Base-by-base conservation (phyloP, 768 basidiomycete species). In the Lanmaoa rubissima region DNA sequence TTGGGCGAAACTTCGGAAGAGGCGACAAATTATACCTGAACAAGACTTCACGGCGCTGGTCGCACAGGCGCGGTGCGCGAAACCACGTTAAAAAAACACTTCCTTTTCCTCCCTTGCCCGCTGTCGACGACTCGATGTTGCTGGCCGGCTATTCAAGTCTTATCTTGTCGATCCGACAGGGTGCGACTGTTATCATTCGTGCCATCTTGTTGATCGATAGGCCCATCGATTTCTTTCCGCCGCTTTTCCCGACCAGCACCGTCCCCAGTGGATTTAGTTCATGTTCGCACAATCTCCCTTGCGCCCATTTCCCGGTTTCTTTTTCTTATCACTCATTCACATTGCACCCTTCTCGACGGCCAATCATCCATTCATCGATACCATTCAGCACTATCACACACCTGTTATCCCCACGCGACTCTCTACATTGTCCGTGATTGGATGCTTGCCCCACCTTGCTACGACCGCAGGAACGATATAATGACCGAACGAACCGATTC, bases 141-240 rank as follows among this genome's bases (percentile, higher is more conserved):
- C 69, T 68, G 74, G 73, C 71, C 68, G 69, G 71, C 63, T 66
- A 48, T 57, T 55, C 58, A 69, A 66, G 61, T 60, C 57, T 55
- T 60, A 62, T 59, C 59, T 55, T 52, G 59, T 65, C 66, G 62
- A 69, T 76, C 77, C 69, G 75, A 73, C 71, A 61, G 59, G 46
- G 65, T 59, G 54, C 58, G 63, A 61, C 68, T 64, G 57, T 59
- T 61, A 65, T 66, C 62, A 56, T 57, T 65, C 74, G 71, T 67
- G 63, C 52, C 48, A 61, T 73, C 74, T 78, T 71, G 78, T 77
- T 71, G 78, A 79, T 79, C 74, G 76, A 79, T 79, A 68, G 72
- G 48, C 53, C 38, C 38, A 66, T 65, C 66, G 69, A 63, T 67
- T 59, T 65, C 65, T 58, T 63, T 64, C 63, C 61, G 63, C 66